A percentile compares a stretch with the other conserved stretches of the same genome.
These are phyloP conservation scores for Fomes fomentarius DNA, from an alignment of 1,284 basidiomycete species.

Conservation along the genomic window DNA sequence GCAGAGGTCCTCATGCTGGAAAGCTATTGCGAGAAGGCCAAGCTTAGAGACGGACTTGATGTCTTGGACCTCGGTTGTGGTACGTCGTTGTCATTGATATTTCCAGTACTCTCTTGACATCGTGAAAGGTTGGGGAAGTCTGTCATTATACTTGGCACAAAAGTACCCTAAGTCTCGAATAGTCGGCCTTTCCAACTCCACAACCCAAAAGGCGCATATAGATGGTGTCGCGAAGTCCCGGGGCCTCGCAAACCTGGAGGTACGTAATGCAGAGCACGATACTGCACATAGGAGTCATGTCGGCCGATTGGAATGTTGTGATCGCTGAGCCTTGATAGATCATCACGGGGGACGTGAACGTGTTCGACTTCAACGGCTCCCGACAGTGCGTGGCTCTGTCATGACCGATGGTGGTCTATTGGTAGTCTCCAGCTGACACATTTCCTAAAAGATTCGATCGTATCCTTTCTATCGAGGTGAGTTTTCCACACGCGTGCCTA, in stretches of 20 bases:
- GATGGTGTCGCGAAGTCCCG: conserved; percentile 56
- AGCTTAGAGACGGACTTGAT: conserved; percentile 65
- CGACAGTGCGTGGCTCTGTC: conserved; percentile 42
- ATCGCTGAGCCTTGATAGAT: too few relatives aligned
- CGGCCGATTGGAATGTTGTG: not conserved
- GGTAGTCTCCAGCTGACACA: too few relatives aligned
- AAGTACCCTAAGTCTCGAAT: conserved; percentile 75
- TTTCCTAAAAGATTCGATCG: conserved; percentile 64
- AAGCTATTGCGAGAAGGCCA: conserved; percentile 72
- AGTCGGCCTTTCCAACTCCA: conserved; percentile 71
- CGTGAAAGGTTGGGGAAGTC: conserved; percentile 69
- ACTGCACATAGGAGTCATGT: too few relatives aligned
- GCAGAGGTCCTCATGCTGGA: conserved; percentile 75
- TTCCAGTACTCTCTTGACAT: not conserved
- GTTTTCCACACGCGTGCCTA: not conserved
- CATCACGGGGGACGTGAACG: conserved; percentile 76
- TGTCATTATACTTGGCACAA: conserved; percentile 72
- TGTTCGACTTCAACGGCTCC: conserved; percentile 58
- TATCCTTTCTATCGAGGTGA: conserved; percentile 72
- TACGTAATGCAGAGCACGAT: too few relatives aligned
- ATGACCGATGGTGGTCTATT: too few relatives aligned
- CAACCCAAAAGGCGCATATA: conserved; percentile 73
- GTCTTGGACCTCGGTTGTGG: conserved; percentile 78
- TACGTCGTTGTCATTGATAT: conserved; percentile 28
- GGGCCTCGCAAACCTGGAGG: conserved; percentile 63